phyloP scores from a whole-genome alignment of 345 rosid species.

The Populus simonii region DNA sequence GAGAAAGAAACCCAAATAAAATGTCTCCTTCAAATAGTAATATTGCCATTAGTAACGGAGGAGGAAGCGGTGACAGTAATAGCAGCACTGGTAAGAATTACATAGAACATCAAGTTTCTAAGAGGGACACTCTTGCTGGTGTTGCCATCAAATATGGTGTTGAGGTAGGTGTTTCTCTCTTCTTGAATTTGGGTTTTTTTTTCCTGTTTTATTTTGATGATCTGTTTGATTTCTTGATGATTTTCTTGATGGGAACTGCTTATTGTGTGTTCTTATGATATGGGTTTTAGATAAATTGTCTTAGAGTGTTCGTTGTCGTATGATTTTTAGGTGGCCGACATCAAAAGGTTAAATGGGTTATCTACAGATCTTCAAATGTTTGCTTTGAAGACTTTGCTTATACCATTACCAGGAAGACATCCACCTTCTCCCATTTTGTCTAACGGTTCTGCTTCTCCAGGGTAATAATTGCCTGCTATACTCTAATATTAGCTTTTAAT shows the following conservation, averaged over 20 bases:
- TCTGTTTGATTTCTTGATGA: not conserved
- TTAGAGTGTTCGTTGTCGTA: not conserved
- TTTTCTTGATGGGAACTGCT: not conserved
- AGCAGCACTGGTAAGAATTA: conserved; percentile 17
- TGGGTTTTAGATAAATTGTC: not conserved
- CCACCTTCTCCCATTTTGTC: conserved; percentile 67
- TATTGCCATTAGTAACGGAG: not conserved
- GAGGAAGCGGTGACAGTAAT: not conserved
- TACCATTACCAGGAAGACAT: conserved; percentile 87
- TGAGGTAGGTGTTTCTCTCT: conserved; percentile 62
- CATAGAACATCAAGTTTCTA: conserved; percentile 70
- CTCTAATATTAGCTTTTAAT: not conserved
- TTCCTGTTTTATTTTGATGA: no score
- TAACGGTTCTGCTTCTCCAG: conserved; percentile 30
- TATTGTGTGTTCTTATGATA: not conserved
- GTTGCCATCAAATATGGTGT: conserved; percentile 92
- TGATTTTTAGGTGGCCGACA: conserved; percentile 63
- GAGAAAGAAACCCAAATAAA: not conserved
- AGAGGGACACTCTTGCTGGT: conserved; percentile 86
- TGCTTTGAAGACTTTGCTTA: conserved; percentile 65
- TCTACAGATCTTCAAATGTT: conserved; percentile 90
- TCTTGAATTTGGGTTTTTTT: not conserved
- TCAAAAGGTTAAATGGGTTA: conserved; percentile 75
- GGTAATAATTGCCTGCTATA: conserved; percentile 32
- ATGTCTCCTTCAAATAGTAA: conserved; percentile 42